Evolutionary conservation across 2,329 filamentous ascomycete genomes (phyloP).

Genomic region (Hypoxylon sp.): DNA sequence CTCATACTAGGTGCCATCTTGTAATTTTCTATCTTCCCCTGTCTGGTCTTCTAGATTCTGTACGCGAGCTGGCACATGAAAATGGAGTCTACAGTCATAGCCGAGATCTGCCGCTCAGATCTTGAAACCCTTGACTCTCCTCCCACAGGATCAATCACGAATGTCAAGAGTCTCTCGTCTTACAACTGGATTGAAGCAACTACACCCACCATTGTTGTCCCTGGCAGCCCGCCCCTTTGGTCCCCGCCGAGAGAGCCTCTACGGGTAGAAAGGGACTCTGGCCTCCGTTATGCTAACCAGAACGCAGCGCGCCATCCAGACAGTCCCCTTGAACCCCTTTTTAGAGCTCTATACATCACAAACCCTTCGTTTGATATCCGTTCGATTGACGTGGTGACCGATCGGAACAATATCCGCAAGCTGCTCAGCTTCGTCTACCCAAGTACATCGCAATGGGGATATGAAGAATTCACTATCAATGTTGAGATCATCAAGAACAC

Average conservation of each 20-base stretch:
- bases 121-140: not conserved
- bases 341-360: conserved; percentile 59
- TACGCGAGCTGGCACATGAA: no score
- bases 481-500: conserved; percentile 59
- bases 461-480: conserved; percentile 59
- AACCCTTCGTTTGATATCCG: conserved; percentile 59
- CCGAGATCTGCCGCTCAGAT: conserved; percentile 27
- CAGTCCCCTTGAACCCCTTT: conserved; percentile 63
- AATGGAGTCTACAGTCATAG: conserved; percentile 9
- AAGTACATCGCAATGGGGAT: conserved; percentile 39
- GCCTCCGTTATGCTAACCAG: conserved; percentile 60
- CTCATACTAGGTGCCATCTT: not conserved
- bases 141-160: conserved; percentile 53
- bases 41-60: not conserved
- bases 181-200: conserved; percentile 65
- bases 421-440: conserved; percentile 61
- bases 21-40: not conserved
- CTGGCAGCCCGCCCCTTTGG: conserved; percentile 61
- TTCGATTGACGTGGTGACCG: conserved; percentile 60
- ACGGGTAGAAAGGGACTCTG: conserved; percentile 57
- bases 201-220: conserved; percentile 61
- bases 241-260: conserved; percentile 48
- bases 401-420: conserved; percentile 65
- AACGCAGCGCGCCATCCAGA: conserved; percentile 62
- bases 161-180: conserved; percentile 60